phyloP scores from a whole-genome alignment of 2,329 filamentous ascomycete genomes.

The Aspergillus sp. region DNA sequence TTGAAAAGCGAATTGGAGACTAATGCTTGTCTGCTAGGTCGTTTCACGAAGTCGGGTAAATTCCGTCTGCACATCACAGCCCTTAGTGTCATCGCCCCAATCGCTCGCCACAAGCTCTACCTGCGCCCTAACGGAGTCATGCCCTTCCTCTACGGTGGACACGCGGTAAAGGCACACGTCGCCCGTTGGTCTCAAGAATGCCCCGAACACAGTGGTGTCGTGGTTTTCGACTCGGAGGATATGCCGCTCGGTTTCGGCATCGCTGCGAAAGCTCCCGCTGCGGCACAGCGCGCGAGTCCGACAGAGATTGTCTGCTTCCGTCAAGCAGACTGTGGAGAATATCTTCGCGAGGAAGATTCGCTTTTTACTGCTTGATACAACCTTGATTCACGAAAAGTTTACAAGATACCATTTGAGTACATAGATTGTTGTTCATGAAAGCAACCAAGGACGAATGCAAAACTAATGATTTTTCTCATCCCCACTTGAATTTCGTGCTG shows the following conservation, averaged over 20 bases:
- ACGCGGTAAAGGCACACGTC: slow-evolving; percentile 79
- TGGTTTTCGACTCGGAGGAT: slow-evolving; percentile 90
- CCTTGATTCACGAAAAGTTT: background rate
- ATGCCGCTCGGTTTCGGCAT: slow-evolving; percentile 86
- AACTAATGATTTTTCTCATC: too few relatives aligned
- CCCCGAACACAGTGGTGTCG: slow-evolving; percentile 86
- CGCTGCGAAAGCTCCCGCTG: slow-evolving; percentile 54
- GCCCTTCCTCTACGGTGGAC: slow-evolving; percentile 93
- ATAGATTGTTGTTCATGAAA: too few relatives aligned
- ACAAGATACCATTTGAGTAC: too few relatives aligned
- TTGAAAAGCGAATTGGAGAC: too few relatives aligned
- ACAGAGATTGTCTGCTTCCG: slow-evolving; percentile 87
- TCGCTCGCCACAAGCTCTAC: slow-evolving; percentile 96
- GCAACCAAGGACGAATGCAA: too few relatives aligned
- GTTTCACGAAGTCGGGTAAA: slow-evolving; percentile 91
- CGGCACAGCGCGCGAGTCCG: slow-evolving; percentile 82
- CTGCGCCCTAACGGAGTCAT: slow-evolving; percentile 94
- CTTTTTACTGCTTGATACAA: slow-evolving; percentile 54
- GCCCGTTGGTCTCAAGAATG: slow-evolving; percentile 87
- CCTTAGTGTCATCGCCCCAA: slow-evolving; percentile 83
- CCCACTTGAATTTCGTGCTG: too few relatives aligned
- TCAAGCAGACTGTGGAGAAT: slow-evolving; percentile 93
- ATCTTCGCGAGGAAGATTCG: slow-evolving; percentile 76
- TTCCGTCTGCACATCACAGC: slow-evolving; percentile 92
- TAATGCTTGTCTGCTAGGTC: too few relatives aligned